phyloP scores from a whole-genome alignment of 805 yeast genomes.

The Candida xiaguanensis region DNA sequence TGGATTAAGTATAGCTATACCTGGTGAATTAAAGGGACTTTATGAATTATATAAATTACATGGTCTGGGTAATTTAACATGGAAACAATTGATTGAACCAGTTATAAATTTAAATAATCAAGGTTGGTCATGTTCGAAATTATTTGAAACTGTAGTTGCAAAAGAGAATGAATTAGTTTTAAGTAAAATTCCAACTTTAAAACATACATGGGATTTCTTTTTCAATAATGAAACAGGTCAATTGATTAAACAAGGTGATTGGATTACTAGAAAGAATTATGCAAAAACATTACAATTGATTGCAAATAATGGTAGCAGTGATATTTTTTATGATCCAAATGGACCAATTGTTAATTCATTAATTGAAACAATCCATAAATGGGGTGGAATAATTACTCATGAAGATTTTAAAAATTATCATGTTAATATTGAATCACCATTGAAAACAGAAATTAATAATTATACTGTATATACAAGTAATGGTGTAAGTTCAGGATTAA shows the following conservation, averaged over 20 bases:
- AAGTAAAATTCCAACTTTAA: slow-evolving; percentile 21
- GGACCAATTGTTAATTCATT: slow-evolving; percentile 69
- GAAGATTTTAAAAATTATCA: slow-evolving; percentile 67
- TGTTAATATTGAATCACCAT: slow-evolving; percentile 45
- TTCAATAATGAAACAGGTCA: slow-evolving; percentile 25
- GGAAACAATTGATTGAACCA: slow-evolving; percentile 75
- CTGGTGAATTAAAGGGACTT: slow-evolving; percentile 90
- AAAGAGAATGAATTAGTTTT: slow-evolving; percentile 24
- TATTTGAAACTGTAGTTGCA: slow-evolving; percentile 33
- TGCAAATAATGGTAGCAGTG: slow-evolving; percentile 75
- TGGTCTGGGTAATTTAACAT: slow-evolving; percentile 67
- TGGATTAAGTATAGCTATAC: slow-evolving; percentile 85
- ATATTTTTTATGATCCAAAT: slow-evolving; percentile 76
- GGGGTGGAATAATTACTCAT: slow-evolving; percentile 64
- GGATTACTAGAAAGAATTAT: slow-evolving; percentile 51
- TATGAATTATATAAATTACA: slow-evolving; percentile 54
- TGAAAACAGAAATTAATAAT: slow-evolving; percentile 24
- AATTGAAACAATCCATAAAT: slow-evolving; percentile 42
- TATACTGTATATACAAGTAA: slow-evolving; percentile 42
- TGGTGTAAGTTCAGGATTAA: slow-evolving; percentile 84
- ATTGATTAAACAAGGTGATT: slow-evolving; percentile 53
- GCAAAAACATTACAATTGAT: slow-evolving; percentile 67
- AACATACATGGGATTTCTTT: slow-evolving; percentile 56
- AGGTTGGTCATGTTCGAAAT: slow-evolving; percentile 51
- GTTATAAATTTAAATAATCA: slow-evolving; percentile 59